Conservation (phyloP, 805 yeast genomes). For the Schizosaccharomyces japonicus region DNA sequence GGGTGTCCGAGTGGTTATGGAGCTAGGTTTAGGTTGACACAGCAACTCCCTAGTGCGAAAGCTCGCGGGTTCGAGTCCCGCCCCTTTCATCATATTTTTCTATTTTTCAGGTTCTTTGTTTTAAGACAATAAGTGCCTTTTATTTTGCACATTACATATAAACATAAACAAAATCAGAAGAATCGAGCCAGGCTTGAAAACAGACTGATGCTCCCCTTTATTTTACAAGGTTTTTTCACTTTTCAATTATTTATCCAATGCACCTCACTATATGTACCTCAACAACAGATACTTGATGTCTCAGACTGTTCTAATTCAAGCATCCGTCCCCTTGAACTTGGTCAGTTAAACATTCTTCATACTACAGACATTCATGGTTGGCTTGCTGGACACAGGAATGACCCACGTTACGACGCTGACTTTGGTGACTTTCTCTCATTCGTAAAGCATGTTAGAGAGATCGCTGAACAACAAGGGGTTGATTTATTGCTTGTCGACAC, state of each 20-base stretch:
- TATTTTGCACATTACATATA: too few relatives aligned
- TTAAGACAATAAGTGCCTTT: not conserved
- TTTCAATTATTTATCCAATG: too few relatives aligned
- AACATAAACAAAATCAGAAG: too few relatives aligned
- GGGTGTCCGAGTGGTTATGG: conserved; percentile 5
- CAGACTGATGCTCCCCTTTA: too few relatives aligned
- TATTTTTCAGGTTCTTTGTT: not conserved
- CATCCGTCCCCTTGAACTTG: conserved; percentile 28
- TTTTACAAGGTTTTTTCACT: too few relatives aligned
- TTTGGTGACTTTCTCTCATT: conserved; percentile 85
- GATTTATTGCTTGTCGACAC: conserved; percentile 63
- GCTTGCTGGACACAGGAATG: conserved; percentile 75
- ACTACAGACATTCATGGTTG: conserved; percentile 95
- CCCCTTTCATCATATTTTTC: not conserved
- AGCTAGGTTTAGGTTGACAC: not conserved
- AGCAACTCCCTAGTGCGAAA: conserved; percentile 1
- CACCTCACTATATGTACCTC: too few relatives aligned
- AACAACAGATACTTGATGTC: too few relatives aligned
- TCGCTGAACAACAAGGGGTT: conserved; percentile 23
- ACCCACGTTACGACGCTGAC: conserved; percentile 51
- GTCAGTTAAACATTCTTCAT: conserved; percentile 61
- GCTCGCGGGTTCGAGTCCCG: conserved; percentile 5
- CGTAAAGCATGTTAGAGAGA: conserved; percentile 23
- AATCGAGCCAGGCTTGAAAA: too few relatives aligned
- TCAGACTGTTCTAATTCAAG: too few relatives aligned